Conservation (phyloP, 2,329 filamentous ascomycete species). For the Tolypocladium paradoxum region DNA sequence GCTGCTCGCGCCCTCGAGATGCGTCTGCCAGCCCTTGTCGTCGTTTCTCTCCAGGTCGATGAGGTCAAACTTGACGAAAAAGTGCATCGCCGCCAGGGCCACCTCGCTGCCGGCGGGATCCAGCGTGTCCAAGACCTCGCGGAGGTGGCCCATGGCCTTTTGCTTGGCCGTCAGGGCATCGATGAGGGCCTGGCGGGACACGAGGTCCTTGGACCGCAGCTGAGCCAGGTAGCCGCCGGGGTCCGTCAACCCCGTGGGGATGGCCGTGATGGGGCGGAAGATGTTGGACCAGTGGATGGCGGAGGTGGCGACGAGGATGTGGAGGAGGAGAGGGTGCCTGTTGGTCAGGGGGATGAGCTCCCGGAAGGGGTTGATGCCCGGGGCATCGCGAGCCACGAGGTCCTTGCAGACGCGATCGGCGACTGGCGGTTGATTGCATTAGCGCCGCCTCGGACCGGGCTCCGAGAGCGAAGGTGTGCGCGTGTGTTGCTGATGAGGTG, state of each 20-base stretch:
- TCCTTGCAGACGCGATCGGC: constrained; percentile 41
- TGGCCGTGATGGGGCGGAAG: constrained; percentile 22
- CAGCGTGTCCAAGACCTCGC: constrained; percentile 26
- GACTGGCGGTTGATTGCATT: constrained; percentile 21
- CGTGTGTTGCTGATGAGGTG: not conserved
- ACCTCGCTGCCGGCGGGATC: constrained; percentile 33
- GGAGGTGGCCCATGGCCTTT: constrained; percentile 32
- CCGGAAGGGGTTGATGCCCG: constrained; percentile 35
- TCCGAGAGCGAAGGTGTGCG: not conserved
- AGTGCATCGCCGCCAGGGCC: constrained; percentile 35
- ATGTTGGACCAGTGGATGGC: constrained; percentile 38
- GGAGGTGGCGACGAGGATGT: constrained; percentile 38
- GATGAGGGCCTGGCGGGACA: constrained; percentile 28
- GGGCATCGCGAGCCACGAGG: constrained; percentile 37
- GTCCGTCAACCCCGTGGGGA: constrained; percentile 19
- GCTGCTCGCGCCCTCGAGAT: constrained; percentile 33
- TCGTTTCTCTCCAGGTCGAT: constrained; percentile 34
- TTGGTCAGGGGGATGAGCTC: constrained; percentile 36
- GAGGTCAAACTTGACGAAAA: constrained; percentile 41
- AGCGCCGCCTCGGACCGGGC: constrained; percentile 6
- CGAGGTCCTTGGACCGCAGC: constrained; percentile 26
- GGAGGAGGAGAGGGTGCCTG: constrained; percentile 32
- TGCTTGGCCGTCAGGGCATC: constrained; percentile 37
- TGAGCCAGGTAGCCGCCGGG: constrained; percentile 24
- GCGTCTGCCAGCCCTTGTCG: constrained; percentile 31